phyloP scores from a whole-genome alignment of 1,284 basidiomycete genomes.

The Trichosporon coremiiforme region DNA sequence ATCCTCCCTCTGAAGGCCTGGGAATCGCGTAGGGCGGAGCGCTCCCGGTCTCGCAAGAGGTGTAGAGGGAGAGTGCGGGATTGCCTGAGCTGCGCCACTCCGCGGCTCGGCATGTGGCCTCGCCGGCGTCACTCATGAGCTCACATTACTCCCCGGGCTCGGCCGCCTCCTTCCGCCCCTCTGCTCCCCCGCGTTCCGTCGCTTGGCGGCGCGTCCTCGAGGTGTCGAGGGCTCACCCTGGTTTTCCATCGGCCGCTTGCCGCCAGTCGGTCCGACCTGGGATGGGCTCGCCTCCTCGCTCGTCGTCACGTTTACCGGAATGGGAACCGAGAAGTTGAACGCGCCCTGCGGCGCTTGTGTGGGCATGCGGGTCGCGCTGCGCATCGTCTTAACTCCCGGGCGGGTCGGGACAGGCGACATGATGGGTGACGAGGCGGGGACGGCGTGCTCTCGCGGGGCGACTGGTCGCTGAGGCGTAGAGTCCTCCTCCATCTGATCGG shows the following conservation, averaged over 20 bases:
- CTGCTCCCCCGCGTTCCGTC: slow-evolving; percentile 23
- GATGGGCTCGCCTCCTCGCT: slow-evolving; percentile 18
- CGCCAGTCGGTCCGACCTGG: slow-evolving; percentile 27
- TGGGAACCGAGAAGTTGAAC: slow-evolving; percentile 33
- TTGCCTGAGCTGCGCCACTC: too few relatives aligned
- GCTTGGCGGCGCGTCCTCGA: slow-evolving; percentile 27
- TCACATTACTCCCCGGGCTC: background rate
- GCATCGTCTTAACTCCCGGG: background rate
- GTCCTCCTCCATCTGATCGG: slow-evolving; percentile 9
- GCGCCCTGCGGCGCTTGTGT: background rate
- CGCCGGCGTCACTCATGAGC: too few relatives aligned
- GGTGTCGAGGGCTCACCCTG: slow-evolving; percentile 27
- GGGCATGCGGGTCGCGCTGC: background rate
- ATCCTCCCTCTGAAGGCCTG: too few relatives aligned
- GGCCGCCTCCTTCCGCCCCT: slow-evolving; percentile 12
- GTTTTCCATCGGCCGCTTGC: slow-evolving; percentile 31
- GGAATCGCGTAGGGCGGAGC: too few relatives aligned
- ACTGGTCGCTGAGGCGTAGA: background rate
- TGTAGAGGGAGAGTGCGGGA: too few relatives aligned
- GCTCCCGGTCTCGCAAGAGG: too few relatives aligned
- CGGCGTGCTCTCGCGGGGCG: background rate
- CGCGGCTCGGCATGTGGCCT: too few relatives aligned
- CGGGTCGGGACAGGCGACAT: background rate
- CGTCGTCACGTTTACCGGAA: slow-evolving; percentile 21
- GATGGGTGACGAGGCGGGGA: background rate